Evolutionary conservation across 768 basidiomycete genomes (phyloP).

Genomic region (Naematelia encephala): DNA sequence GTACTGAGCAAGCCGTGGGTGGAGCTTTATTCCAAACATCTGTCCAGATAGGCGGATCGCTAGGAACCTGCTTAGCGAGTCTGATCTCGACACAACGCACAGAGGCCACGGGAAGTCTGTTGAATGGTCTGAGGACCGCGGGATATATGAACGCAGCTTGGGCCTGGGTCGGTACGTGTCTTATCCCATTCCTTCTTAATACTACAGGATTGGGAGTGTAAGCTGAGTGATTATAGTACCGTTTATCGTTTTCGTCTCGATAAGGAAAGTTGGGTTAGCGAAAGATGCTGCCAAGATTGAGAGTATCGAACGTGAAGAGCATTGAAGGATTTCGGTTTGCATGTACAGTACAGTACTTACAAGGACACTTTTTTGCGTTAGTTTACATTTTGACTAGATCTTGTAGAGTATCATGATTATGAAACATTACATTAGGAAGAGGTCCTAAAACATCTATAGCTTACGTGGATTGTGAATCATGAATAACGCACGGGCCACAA

Average conservation of each 20-base stretch:
- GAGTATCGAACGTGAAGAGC: too few relatives aligned
- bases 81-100: conserved; percentile 16
- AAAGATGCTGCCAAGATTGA: conserved; percentile 1
- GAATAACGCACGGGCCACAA: too few relatives aligned
- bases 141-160: conserved; percentile 19
- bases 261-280: conserved; percentile 2
- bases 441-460: too few relatives aligned
- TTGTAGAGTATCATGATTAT: not conserved
- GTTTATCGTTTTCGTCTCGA: not conserved
- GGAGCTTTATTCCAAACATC: conserved; percentile 30
- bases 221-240: not conserved
- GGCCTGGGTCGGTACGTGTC: conserved; percentile 14
- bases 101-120: conserved; percentile 11
- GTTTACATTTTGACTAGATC: too few relatives aligned
- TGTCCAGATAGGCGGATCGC: conserved; percentile 10
- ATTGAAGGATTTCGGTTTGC: too few relatives aligned
- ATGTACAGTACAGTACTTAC: too few relatives aligned
- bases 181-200: not conserved
- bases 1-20: conserved; percentile 27
- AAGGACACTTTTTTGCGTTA: too few relatives aligned
- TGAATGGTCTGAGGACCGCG: conserved; percentile 14
- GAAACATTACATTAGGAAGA: too few relatives aligned
- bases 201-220: not conserved
- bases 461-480: too few relatives aligned
- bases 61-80: conserved; percentile 19